Conservation (phyloP, 1,284 basidiomycete genomes). For the Malassezia cuniculi region DNA sequence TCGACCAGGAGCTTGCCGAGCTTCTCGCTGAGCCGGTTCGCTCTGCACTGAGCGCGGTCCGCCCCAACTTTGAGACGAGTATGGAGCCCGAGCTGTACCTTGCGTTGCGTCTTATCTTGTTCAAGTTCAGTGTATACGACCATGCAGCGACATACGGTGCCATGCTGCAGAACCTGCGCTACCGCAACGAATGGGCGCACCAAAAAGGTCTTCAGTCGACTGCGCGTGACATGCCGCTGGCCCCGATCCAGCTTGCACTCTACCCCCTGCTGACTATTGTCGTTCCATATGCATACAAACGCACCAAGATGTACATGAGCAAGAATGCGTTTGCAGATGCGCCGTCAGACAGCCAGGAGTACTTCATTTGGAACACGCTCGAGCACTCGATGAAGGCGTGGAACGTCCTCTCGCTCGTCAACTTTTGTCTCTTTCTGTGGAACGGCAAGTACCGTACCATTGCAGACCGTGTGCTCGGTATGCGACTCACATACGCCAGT, state of each 20-base stretch:
- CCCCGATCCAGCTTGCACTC: conserved; percentile 39
- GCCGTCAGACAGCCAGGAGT: conserved; percentile 47
- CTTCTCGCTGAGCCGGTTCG: conserved; percentile 71
- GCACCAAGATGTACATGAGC: conserved; percentile 62
- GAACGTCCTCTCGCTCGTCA: conserved; percentile 56
- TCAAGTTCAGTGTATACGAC: conserved; percentile 73
- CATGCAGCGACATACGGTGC: conserved; percentile 76
- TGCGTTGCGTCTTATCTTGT: conserved; percentile 62
- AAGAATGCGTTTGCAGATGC: conserved; percentile 73
- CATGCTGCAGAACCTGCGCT: conserved; percentile 67
- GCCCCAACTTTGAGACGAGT: conserved; percentile 56
- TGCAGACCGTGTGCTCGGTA: conserved; percentile 64
- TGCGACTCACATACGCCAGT: conserved; percentile 65
- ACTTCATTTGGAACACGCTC: conserved; percentile 59
- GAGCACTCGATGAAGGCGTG: conserved; percentile 56
- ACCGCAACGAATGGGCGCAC: conserved; percentile 45
- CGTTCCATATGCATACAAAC: conserved; percentile 63
- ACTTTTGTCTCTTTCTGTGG: conserved; percentile 72
- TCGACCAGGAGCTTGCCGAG: conserved; percentile 76
- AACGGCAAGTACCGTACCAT: conserved; percentile 80
- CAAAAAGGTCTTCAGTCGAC: conserved; percentile 20
- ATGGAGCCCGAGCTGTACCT: conserved; percentile 71
- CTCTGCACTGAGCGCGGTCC: conserved; percentile 52
- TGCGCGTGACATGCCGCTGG: conserved; percentile 26
- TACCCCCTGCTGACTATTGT: conserved; percentile 66